These are phyloP conservation scores for Salix exigua DNA, from an alignment of 345 rosid species.

Conservation along the genomic window DNA sequence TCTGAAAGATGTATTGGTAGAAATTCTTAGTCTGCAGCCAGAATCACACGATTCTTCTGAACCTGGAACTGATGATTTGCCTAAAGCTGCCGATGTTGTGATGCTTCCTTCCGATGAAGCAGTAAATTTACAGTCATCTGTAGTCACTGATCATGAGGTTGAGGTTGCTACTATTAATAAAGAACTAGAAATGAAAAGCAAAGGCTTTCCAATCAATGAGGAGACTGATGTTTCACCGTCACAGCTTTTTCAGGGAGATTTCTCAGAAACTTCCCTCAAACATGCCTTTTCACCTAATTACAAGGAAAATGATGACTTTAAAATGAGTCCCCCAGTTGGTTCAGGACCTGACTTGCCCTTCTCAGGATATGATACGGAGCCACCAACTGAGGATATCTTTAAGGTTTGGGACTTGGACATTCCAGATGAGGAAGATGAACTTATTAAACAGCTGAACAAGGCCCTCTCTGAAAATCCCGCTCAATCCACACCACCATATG, in stretches of 20 bases:
- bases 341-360: conserved; percentile 13
- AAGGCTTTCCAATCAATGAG: conserved; percentile 12
- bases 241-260: conserved; percentile 22
- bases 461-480: conserved; percentile 36
- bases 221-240: conserved; percentile 15
- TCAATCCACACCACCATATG: conserved; percentile 14
- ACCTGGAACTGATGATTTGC: conserved; percentile 12
- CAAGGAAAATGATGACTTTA: conserved; percentile 15
- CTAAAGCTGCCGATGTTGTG: conserved; percentile 20
- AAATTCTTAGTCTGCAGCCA: conserved; percentile 41
- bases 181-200: conserved; percentile 17
- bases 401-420: conserved; percentile 67
- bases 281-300: conserved; percentile 37
- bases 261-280: conserved; percentile 21
- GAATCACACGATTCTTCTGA: conserved; percentile 26
- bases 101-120: conserved; percentile 13
- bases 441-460: conserved; percentile 43
- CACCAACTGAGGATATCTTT: conserved; percentile 44
- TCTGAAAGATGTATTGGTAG: conserved; percentile 52
- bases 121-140: background rate
- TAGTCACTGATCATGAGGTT: conserved; percentile 1
- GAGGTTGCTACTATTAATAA: background rate
- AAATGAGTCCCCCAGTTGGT: conserved; percentile 13
- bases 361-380: conserved; percentile 18
- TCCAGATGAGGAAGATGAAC: conserved; percentile 44